Percentiles rank a stretch among this genome's conserved stretches.
Evolutionary conservation across 352 stramenopile genomes (phyloP).

Genomic region (Globisporangium parvum): DNA sequence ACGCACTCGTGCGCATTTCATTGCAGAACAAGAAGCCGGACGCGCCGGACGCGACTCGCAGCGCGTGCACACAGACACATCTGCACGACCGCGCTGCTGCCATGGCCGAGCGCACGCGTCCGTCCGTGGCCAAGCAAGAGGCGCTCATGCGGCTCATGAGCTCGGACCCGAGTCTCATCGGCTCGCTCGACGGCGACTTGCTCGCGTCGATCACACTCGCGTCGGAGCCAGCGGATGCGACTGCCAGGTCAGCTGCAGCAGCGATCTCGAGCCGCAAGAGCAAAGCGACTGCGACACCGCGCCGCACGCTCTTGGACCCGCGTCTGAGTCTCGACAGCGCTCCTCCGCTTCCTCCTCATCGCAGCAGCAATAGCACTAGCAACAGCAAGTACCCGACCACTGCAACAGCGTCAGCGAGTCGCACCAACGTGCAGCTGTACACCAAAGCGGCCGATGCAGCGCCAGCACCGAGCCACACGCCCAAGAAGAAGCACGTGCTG

Average conservation of each 20-base stretch:
- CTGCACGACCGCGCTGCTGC: neutral
- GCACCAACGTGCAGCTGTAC: conserved; percentile 15
- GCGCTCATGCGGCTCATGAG: conserved; percentile 41
- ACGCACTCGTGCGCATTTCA: no score
- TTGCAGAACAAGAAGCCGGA: no score
- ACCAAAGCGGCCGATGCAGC: conserved; percentile 1
- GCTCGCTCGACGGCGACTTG: conserved; percentile 29
- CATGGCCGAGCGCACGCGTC: conserved; percentile 10
- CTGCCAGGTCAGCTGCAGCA: neutral
- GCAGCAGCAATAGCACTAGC: neutral
- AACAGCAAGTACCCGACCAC: conserved; percentile 2
- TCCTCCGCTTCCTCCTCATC: no score
- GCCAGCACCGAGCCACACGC: conserved; percentile 10
- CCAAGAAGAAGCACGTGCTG: conserved; percentile 2
- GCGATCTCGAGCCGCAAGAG: neutral
- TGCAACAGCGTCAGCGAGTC: neutral
- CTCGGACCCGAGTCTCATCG: conserved; percentile 32
- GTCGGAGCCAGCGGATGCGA: neutral
- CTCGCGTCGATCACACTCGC: conserved; percentile 30
- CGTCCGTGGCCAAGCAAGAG: conserved; percentile 34
- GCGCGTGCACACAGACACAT: neutral
- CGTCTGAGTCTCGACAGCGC: conserved; percentile 9
- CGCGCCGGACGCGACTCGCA: no score
- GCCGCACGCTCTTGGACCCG: conserved; percentile 14
- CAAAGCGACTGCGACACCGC: neutral